Evolutionary conservation across 139 green algal species (phyloP), one percentile per base, ranked within the genome.

Genomic region (Astrephomene gubernaculifera): DNA sequence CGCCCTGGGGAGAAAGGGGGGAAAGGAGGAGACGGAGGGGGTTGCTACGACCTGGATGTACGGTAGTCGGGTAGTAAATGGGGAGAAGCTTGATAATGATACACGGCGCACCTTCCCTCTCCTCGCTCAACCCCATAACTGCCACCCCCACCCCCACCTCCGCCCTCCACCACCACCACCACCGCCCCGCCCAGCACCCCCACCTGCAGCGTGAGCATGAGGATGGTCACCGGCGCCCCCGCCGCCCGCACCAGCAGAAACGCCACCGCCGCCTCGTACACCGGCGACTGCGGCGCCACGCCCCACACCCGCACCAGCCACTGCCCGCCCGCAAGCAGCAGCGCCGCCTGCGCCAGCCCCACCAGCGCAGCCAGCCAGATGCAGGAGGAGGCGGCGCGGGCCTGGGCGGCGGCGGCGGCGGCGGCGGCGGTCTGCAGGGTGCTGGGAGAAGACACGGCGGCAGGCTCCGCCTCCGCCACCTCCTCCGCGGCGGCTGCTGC

Each of bases 141-240:
- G 12, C 49, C 49, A 57, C 12, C 49, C 17, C 49, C n/a, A n/a
- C n/a, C n/a, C n/a, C n/a, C n/a, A n/a, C n/a, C n/a, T n/a, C n/a
- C n/a, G n/a, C n/a, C n/a, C n/a, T n/a, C n/a, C n/a, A n/a, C n/a
- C n/a, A n/a, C n/a, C n/a, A n/a, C n/a, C n/a, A n/a, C n/a, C n/a
- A n/a, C 49, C 49, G 49, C 49, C 12, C 49, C 49, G 12, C 12
- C 49, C 57, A n/a, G 12, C n/a, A 88, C 65, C 0, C 94, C 78
- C 17, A 97, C 95, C 90, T 96, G 93, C 70, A 94, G 71, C 25
- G 90, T 89, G 12, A 95, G 86, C 85, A 94, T 89, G 43, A 94
- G 79, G 14, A 92, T 71, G 35, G 79, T 94, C 43, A 91, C 83
- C 2, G 95, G 94, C 8, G 93, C 93, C 2, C 92, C 93, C 29